Base-by-base conservation (phyloP, 2,329 filamentous ascomycete genomes). In the Fusarium graminum region DNA sequence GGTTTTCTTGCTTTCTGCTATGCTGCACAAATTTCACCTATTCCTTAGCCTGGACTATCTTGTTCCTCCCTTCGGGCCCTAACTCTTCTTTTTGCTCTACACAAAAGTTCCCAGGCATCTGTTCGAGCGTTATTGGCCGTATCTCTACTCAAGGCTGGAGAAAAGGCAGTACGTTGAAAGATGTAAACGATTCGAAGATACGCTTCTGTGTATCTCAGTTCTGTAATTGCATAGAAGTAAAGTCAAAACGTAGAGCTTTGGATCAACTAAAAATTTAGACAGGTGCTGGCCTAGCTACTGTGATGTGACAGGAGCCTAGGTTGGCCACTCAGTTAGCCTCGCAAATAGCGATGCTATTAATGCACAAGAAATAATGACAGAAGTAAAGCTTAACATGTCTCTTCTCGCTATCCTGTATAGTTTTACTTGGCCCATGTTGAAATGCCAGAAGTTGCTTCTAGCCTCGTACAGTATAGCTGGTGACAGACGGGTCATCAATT, bases 1-100 rank as follows among this genome's bases (percentile, higher is more conserved):
- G 68, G 69, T 62, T 69, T 63, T 70, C 54, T 68, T 73, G 71
- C 68, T 73, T 72, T 72, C 71, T 73, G 71, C 67, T 71, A 63
- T 73, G 71, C 69, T 73, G 65, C 71, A 69, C 65, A 70, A 36
- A 72, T 71, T 53, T 62, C 69, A 72, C 65, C 70, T 65, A 64
- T 65, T 62, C 70, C 70, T 61, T 58, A 34, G 41, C 59, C 61
- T 68, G 59, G 47, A 46, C 47, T 60, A 55, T 36, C 52, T 29
- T 59, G 56, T 49, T 47, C 50, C 53, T 58, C 47, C 51, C 57
- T 59, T 55, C 44, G 52, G 49, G 39, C 61, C 56, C 52, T 56
- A 44, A 52, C 42, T 58, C 44, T 59, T 67, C 59, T 51, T 14
- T 53, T 69, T 72, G 68, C 70, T 72, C 65, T 60, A 72, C 67